Percentiles rank a stretch among this genome's conserved stretches.
These are phyloP conservation scores for Collariella sp. DNA, from an alignment of 495 filamentous ascomycete species.

Conservation along the genomic window DNA sequence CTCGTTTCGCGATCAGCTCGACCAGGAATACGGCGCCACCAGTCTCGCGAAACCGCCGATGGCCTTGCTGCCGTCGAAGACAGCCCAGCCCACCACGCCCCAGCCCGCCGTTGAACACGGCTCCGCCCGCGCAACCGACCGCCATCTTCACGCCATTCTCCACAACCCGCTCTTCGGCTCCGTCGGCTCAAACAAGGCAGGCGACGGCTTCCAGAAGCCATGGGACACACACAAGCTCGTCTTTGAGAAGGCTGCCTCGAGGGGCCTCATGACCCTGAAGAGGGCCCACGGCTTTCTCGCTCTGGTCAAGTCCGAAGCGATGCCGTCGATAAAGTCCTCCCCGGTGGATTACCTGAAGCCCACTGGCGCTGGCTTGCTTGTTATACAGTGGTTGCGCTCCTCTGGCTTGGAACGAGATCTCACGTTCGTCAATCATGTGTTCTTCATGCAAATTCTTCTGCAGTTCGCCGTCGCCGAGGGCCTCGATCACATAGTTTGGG, in stretches of 20 bases:
- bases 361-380: slow-evolving; percentile 35
- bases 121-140: slow-evolving; percentile 34
- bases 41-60: slow-evolving; percentile 12
- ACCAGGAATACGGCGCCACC: slow-evolving; percentile 50
- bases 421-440: slow-evolving; percentile 25
- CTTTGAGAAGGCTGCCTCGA: slow-evolving; percentile 32
- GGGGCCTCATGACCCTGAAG: slow-evolving; percentile 38
- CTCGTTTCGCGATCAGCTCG: slow-evolving; percentile 69
- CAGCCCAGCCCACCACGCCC: neutral
- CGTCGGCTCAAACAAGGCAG: neutral
- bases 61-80: slow-evolving; percentile 10
- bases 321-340: slow-evolving; percentile 18
- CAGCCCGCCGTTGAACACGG: neutral
- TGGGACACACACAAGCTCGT: slow-evolving; percentile 21
- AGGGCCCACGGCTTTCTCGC: slow-evolving; percentile 35
- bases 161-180: slow-evolving; percentile 54
- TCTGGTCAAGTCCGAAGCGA: slow-evolving; percentile 24
- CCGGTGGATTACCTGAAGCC: slow-evolving; percentile 25
- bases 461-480: slow-evolving; percentile 46
- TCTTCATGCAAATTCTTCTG: slow-evolving; percentile 30
- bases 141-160: slow-evolving; percentile 57
- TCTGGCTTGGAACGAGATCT: slow-evolving; percentile 35
- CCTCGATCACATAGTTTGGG: slow-evolving; percentile 34
- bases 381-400: slow-evolving; percentile 45
- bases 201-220: neutral